Conservation (phyloP, 1,284 basidiomycete genomes). For the Inonotus obliquus region DNA sequence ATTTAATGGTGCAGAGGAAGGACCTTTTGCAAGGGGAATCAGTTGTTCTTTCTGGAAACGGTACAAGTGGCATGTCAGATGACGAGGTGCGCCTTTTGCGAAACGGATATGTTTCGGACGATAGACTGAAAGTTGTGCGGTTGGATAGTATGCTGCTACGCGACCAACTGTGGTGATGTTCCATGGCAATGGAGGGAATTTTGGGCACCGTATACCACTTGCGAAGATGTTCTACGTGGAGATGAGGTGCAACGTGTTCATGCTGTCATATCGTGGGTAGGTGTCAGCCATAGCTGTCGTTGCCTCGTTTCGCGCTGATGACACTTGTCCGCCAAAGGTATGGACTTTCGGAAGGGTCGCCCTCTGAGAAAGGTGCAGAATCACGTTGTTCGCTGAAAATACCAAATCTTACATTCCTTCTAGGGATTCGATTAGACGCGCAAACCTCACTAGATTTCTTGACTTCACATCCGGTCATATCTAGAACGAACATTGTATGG, state of each 20-base stretch:
- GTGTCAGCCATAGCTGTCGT: slow-evolving; percentile 21
- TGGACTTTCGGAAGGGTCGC: slow-evolving; percentile 76
- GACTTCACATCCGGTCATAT: slow-evolving; percentile 61
- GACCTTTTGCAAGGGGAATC: slow-evolving; percentile 27
- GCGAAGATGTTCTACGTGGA: slow-evolving; percentile 81
- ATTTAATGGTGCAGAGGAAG: slow-evolving; percentile 49
- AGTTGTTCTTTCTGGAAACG: slow-evolving; percentile 18
- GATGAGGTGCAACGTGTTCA: slow-evolving; percentile 85
- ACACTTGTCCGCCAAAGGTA: slow-evolving; percentile 46
- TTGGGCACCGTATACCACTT: slow-evolving; percentile 85
- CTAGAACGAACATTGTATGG: slow-evolving; percentile 62
- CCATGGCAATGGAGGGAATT: slow-evolving; percentile 84
- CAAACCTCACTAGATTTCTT: slow-evolving; percentile 80
- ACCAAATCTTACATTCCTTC: slow-evolving; percentile 18
- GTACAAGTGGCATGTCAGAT: slow-evolving; percentile 24
- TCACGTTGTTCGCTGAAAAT: not conserved
- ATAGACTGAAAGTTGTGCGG: not conserved
- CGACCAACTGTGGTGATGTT: slow-evolving; percentile 87
- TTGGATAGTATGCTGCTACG: slow-evolving; percentile 53
- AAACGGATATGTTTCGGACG: slow-evolving; percentile 29
- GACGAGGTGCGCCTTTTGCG: slow-evolving; percentile 24
- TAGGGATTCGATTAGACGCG: slow-evolving; percentile 77
- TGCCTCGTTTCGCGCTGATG: not conserved
- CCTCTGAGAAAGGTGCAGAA: slow-evolving; percentile 71
- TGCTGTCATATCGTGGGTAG: slow-evolving; percentile 84